Base-by-base conservation (phyloP, 2,329 filamentous ascomycete genomes). In the Apiospora sp. region DNA sequence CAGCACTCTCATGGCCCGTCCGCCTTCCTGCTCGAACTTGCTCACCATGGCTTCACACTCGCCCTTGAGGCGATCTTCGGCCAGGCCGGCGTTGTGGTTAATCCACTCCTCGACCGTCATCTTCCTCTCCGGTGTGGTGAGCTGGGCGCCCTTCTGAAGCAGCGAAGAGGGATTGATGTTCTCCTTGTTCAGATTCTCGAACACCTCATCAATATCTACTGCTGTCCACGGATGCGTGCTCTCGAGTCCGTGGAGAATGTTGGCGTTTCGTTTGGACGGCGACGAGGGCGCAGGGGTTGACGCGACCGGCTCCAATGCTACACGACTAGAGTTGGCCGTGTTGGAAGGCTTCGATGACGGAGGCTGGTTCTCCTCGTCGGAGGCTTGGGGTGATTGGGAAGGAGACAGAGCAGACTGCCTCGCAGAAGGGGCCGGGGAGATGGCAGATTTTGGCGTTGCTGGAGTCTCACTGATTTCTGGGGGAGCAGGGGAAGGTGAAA, bases 71-170 rank as follows among this genome's bases (percentile, higher is more conserved):
- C 91, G 92, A 82, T 92, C 90, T 84, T 98, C 95, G 0, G 94
- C 94, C 79, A 92, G 87, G 74, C 89, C 88, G 0, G 96, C 96
- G 76, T 96, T 95, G 82, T 92, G 89, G 72, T 91, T 86, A 51
- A 99, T 93, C 94, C 96, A 99, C 82, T 98, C 92, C 81, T 98
- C 94, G 0, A 98, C 94, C 6, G 92, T 96, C 95, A 99, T 98
- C 49, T 88, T 86, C 85, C 93, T 95, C 84, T 98, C 96, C 0
- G 91, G 89, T 71, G 88, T 93, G 2, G 89, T 92, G 71, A 99
- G 83, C 19, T 89, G 89, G 0, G 86, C 86, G 51, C 87, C 85
- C 72, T 85, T 86, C 22, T 92, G 80, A 37, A 90, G 83, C 13
- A 72, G 75, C 37, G 71, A 71, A 3, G 83, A 82, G 24, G 84